phyloP scores from a whole-genome alignment of 1,284 basidiomycete species.

The Moesziomyces parantarcticus region DNA sequence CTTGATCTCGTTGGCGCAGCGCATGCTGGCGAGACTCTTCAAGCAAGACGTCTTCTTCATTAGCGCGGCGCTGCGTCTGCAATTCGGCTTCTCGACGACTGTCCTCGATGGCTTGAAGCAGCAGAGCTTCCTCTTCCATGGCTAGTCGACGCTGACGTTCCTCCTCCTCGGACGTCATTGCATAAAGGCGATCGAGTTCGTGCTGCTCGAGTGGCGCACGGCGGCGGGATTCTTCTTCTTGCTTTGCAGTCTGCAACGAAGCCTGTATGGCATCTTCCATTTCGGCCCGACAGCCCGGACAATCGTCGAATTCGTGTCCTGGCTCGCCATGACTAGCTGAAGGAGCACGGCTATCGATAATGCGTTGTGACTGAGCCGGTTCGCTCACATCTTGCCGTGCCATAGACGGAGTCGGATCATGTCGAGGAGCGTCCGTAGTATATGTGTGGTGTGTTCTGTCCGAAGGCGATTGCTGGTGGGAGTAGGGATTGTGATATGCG shows the following conservation, averaged over 20 bases:
- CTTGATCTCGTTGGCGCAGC: slow-evolving; percentile 28
- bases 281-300: slow-evolving; percentile 46
- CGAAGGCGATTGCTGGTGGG: not conserved
- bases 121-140: slow-evolving; percentile 33
- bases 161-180: slow-evolving; percentile 26
- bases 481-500: not conserved
- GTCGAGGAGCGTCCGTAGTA: not conserved
- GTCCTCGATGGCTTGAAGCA: slow-evolving; percentile 35
- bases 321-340: slow-evolving; percentile 11
- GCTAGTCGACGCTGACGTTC: slow-evolving; percentile 25
- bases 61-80: slow-evolving; percentile 6
- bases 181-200: slow-evolving; percentile 27
- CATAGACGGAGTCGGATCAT: not conserved
- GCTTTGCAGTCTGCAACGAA: slow-evolving; percentile 31
- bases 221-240: slow-evolving; percentile 23
- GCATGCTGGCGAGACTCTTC: slow-evolving; percentile 44
- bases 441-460: not conserved
- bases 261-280: slow-evolving; percentile 46
- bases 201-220: slow-evolving; percentile 24
- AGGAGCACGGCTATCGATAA: not conserved
- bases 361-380: not conserved
- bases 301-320: slow-evolving; percentile 36
- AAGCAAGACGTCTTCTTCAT: slow-evolving; percentile 25
- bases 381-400: not conserved
- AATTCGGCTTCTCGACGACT: slow-evolving; percentile 42